These are phyloP conservation scores for Eutrema salsugineum DNA, from an alignment of 441 rosid genomes.

Conservation along the genomic window DNA sequence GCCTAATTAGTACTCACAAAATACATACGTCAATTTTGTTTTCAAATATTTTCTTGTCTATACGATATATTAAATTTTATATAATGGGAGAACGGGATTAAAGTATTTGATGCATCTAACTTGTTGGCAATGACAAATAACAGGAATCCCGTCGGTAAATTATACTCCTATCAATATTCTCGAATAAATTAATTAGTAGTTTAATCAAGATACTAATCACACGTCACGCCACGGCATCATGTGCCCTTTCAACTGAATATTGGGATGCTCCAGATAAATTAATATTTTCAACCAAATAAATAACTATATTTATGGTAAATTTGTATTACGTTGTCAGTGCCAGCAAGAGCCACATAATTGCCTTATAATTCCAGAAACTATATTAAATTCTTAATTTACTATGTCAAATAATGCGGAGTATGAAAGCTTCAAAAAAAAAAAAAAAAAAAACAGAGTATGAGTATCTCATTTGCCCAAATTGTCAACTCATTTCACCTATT, in stretches of 20 bases:
- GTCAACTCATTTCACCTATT: constrained; percentile 3
- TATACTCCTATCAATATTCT: background rate
- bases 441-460: too few relatives aligned
- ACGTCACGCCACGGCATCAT: constrained; percentile 25
- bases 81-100: too few relatives aligned
- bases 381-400: background rate
- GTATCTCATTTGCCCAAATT: background rate
- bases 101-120: background rate
- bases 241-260: constrained; percentile 33
- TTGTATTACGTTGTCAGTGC: constrained; percentile 6
- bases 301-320: background rate
- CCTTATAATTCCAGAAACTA: background rate
- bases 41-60: background rate
- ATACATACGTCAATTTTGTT: background rate
- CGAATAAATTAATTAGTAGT: constrained; percentile 20
- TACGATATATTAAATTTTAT: too few relatives aligned
- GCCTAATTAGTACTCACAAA: background rate
- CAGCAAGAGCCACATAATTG: constrained; percentile 22
- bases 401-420: constrained; percentile 17
- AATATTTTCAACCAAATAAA: background rate
- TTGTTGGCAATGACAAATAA: constrained; percentile 24
- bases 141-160: constrained; percentile 15
- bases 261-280: constrained; percentile 20
- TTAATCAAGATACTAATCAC: constrained; percentile 31
- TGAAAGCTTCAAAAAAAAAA: too few relatives aligned